phyloP scores from a whole-genome alignment of 108 stramenopile species.

The Pelagomonas calceolata region DNA sequence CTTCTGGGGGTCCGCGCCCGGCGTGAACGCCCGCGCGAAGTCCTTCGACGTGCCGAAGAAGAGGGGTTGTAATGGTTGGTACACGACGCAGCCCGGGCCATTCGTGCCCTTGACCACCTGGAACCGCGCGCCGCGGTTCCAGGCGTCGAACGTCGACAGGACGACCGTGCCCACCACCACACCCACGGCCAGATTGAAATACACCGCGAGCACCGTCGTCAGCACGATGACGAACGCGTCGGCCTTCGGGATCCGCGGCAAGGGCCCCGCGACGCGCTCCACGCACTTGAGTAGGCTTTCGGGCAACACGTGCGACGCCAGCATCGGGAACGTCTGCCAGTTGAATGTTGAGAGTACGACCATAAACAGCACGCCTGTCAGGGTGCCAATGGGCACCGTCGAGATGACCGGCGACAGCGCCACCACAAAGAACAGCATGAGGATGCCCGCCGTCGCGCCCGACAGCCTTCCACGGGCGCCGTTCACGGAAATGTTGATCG shows the following conservation, averaged over 20 bases:
- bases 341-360: constrained; percentile 46
- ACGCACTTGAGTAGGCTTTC: no score
- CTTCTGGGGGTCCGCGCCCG: no score
- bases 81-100: no score
- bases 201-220: constrained; percentile 39
- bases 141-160: no score
- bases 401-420: constrained; percentile 35
- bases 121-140: no score
- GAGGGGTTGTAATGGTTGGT: no score
- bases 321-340: constrained; percentile 45
- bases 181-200: constrained; percentile 26
- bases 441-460: constrained; percentile 40
- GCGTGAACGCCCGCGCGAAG: no score
- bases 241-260: neutral
- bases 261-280: no score
- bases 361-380: constrained; percentile 49
- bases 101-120: no score
- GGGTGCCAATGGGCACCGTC: constrained; percentile 35
- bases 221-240: constrained; percentile 28
- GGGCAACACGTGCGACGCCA: constrained; percentile 34
- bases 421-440: constrained; percentile 43
- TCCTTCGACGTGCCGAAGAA: no score
- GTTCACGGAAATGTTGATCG: constrained; percentile 44
- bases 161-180: no score
- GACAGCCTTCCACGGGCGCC: constrained; percentile 40